Base-by-base conservation (phyloP, 352 stramenopile genomes). In the Pythium periplocum region DNA sequence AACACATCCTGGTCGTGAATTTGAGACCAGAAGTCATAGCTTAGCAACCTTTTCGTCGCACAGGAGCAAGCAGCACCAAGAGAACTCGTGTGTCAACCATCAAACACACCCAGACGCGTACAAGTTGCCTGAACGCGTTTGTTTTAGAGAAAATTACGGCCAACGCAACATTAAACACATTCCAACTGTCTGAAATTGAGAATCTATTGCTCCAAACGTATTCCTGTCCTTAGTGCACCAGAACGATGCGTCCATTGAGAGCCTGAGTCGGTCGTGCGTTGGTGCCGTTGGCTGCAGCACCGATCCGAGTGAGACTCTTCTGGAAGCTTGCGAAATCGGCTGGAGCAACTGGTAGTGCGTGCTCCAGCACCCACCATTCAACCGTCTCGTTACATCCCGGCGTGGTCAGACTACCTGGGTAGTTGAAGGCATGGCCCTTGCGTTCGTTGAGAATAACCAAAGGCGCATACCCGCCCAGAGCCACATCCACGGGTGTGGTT, bases 351-450 rank as follows among this genome's bases (percentile, higher is more conserved):
- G 35, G 8, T 6, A 64, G 32, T 3, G 61, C 55, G 17, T 32
- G 46, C 31, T 59, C 37, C 7, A 68, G 30, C 32, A 68, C 54
- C 39, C 44, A 64, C 51, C 55, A 68, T 30, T 55, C 50, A 43
- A 68, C 61, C 31, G 43, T 55, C 36, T 64, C 61, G 43, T 39
- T 45, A 45, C 61, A 68, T 34, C 55, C 31, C 35, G 61, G 61
- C 11, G 50, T 58, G 10, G 60, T 68, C 31, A 66, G 52, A 17
- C 53, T 55, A 10, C 59, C 59, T 17, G 42, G 43, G 52, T 66
- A 66, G 46, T 55, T 57, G 50, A 64, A 64, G 6, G 51, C 33
- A 0, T 17, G 30, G 26, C 55, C 48, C 1, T 38, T n/a, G n/a
- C 4, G 36, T 2, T 48, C 34, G 17, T 26, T 26, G 17, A 26